A percentile compares a stretch with the other conserved stretches of the same genome.
Conservation (phyloP, 2,329 filamentous ascomycete species). For the Thelonectria discophora region DNA sequence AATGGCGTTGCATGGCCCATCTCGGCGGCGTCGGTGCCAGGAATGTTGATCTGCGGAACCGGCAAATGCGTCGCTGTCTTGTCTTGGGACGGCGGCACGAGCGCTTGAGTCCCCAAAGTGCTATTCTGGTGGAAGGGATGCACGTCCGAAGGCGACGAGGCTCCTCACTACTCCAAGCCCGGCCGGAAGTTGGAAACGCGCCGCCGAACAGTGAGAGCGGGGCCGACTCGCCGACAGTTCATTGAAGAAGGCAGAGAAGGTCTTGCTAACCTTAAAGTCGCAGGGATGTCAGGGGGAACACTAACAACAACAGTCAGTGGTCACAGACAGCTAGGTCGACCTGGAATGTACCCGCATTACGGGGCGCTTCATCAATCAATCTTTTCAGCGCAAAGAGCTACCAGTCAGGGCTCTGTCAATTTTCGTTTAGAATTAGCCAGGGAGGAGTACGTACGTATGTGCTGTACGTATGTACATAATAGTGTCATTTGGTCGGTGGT, state of each 20-base stretch:
- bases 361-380: slow-evolving; percentile 18
- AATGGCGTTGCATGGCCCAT: neutral
- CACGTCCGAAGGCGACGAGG: slow-evolving; percentile 14
- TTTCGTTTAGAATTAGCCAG: slow-evolving; percentile 15
- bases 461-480: slow-evolving; percentile 10
- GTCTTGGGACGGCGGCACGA: slow-evolving; percentile 32
- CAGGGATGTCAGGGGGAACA: slow-evolving; percentile 12
- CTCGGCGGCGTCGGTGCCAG: neutral
- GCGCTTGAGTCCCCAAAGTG: slow-evolving; percentile 33
- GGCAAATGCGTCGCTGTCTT: neutral
- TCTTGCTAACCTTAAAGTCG: slow-evolving; percentile 22
- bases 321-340: slow-evolving; percentile 11
- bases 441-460: slow-evolving; percentile 4
- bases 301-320: too few relatives aligned
- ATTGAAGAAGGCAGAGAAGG: slow-evolving; percentile 10
- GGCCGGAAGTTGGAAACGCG: slow-evolving; percentile 35
- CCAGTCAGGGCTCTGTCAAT: slow-evolving; percentile 9
- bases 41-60: slow-evolving; percentile 17
- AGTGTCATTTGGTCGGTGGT: slow-evolving; percentile 28
- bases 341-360: slow-evolving; percentile 12
- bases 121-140: slow-evolving; percentile 24
- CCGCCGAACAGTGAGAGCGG: slow-evolving; percentile 34
- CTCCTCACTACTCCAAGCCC: slow-evolving; percentile 25
- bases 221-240: slow-evolving; percentile 29
- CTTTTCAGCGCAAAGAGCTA: slow-evolving; percentile 10